Evolutionary conservation across 768 basidiomycete species (phyloP), one percentile per base, ranked within the genome.

Genomic region (Suillus decipiens): DNA sequence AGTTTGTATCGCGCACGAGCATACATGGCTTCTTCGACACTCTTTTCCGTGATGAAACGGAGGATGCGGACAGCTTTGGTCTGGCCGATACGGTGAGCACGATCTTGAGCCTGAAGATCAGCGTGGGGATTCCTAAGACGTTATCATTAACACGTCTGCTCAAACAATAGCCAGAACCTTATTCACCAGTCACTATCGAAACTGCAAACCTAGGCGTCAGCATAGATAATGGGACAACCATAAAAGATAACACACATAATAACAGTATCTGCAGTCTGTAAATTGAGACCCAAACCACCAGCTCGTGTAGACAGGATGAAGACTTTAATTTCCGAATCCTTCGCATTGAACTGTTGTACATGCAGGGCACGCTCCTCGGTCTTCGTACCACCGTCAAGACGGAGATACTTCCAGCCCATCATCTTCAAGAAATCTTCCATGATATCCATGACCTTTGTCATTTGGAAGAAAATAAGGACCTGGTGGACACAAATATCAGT

Each of bases 391-490:
- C 95, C 95, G 75, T 98, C 95, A n/a, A 98, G 82, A 68, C 96
- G 92, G 59, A 96, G 87, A 74, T 92, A 89, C 69, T 92, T 89
- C 85, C 86, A 93, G 5, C 85, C 84, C 85, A 89, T 87, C 83
- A 89, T 89, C 73, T 90, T 92, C 71, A 97, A 77, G 71, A 95
- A 98, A 70, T 98, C 96, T 70, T 94, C 93, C 87, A 96, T 94
- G 73, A 97, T 95, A 66, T 96, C 93, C 96, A 99, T 97, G 69
- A 98, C 94, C 72, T 95, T 93, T 17, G 96, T 98, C 97, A 99
- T 98, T 78, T 99, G 97, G 89, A 99, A 99, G 87, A 99, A 99
- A 69, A 99, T 98, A 62, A 99, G 87, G 53, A 96, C 93, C 92
- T 95, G 66, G 0, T 61, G 33, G 53, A 58, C 15, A 61, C 50